Evolutionary conservation across 108 stramenopile genomes (phyloP), one percentile per base, ranked within the genome.

Genomic region (Nitzschia sp.): DNA sequence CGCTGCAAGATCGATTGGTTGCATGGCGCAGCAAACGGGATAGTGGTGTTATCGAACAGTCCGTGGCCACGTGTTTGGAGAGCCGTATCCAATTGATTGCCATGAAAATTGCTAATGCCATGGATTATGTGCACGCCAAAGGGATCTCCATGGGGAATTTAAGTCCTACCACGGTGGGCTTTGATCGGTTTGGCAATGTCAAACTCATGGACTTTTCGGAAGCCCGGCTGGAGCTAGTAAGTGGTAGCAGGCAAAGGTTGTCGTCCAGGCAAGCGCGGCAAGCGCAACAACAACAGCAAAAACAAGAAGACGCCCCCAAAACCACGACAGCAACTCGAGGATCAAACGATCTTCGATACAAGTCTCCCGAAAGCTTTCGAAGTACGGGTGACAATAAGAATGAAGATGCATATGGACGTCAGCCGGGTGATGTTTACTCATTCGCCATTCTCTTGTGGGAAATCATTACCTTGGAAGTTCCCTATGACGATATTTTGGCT

Each of bases 401-500:
- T 6, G 38, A 6, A 41, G 38, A 9, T 6, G 38, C 53, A 19
- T 53, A 53, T 2, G 53, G 53, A 25, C 13, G 25, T 15, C 22
- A 53, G 25, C 53, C 53, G 19, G 53, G 53, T n/a, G 53, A 53
- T 25, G 53, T 53, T 19, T 53, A 53, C 53, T n/a, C 53, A 1
- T 53, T 53, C 25, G 22, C 53, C 15, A 25, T 53, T 1, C 19
- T 53, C 1, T 1, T 53, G 19, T 53, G 53, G 53, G 53, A 53
- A 8, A 2, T 53, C 25, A 53, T 53, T 15, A 53, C 53, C 6
- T 27, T 53, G 25, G 25, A 25, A 2, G 8, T 53, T 25, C 53
- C 53, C 15, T 53, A 26, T 27, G 22, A 22, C 15, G 19, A 23
- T 53, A n/a, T 53, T 5, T n/a, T 15, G 1, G 53, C 22, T 15